These are phyloP conservation scores for Exserohilum turcica DNA, from an alignment of 2,329 filamentous ascomycete species.

Conservation along the genomic window DNA sequence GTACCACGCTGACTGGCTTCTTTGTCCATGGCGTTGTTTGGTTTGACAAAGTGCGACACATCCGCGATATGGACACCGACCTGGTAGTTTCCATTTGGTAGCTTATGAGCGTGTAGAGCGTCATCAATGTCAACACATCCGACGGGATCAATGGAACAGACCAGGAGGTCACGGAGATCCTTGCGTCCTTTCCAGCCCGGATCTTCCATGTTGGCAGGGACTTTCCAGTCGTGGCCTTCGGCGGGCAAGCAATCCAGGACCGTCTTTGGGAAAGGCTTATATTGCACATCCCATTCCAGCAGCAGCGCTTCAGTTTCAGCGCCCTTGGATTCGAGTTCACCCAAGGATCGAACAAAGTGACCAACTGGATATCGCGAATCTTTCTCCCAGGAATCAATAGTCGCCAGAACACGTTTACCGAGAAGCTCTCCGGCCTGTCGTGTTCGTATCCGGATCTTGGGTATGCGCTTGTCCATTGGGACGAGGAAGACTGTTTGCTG, in stretches of 20 bases:
- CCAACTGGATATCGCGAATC: conserved; percentile 91
- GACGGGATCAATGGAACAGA: conserved; percentile 96
- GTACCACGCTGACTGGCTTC: conserved; percentile 94
- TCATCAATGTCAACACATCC: conserved; percentile 99
- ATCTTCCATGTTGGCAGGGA: conserved; percentile 78
- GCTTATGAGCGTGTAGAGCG: conserved; percentile 80
- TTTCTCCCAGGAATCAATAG: conserved; percentile 93
- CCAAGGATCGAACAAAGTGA: conserved; percentile 90
- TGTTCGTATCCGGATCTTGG: conserved; percentile 92
- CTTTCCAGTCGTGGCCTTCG: conserved; percentile 93
- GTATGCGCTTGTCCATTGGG: conserved; percentile 97
- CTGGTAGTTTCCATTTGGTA: conserved; percentile 93
- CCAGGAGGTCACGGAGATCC: conserved; percentile 82
- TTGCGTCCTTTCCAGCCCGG: conserved; percentile 84
- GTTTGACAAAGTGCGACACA: conserved; percentile 98
- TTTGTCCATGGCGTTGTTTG: conserved; percentile 94
- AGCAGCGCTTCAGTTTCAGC: conserved; percentile 95
- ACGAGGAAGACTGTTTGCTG: conserved; percentile 94
- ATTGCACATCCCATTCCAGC: conserved; percentile 96
- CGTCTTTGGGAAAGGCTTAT: conserved; percentile 93
- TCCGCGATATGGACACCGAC: conserved; percentile 98
- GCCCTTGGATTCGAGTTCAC: conserved; percentile 94
- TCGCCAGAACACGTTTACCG: conserved; percentile 88
- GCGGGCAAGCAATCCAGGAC: conserved; percentile 90
- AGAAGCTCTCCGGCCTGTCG: conserved; percentile 86